Conservation (phyloP, 306 rosid species). For the Acacia melanoxylon region DNA sequence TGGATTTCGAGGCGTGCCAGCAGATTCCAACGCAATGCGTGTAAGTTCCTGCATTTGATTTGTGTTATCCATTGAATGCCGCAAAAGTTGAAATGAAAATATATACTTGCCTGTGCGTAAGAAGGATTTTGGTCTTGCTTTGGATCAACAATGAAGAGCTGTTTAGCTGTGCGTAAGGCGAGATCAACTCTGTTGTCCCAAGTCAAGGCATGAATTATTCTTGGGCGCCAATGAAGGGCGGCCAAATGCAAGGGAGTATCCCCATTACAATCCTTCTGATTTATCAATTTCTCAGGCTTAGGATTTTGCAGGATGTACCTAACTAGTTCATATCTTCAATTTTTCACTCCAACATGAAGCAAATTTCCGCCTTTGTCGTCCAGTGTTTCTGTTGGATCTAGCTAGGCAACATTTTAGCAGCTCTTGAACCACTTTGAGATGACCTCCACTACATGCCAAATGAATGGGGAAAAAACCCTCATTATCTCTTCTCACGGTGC, state of each 20-base stretch:
- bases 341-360: conserved; percentile 15
- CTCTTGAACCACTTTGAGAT: neutral
- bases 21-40: too few species aligned
- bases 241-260: conserved; percentile 44
- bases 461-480: conserved; percentile 25
- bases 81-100: too few species aligned
- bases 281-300: conserved; percentile 2
- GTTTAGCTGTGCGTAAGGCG: neutral
- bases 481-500: neutral
- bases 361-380: neutral
- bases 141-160: neutral
- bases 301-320: neutral
- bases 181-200: too few species aligned
- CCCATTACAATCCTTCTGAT: conserved; percentile 1
- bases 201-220: conserved; percentile 12
- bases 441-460: conserved; percentile 16
- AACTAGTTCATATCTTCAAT: conserved; percentile 19
- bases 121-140: too few species aligned
- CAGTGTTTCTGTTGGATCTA: conserved; percentile 11
- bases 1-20: neutral
- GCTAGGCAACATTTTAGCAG: neutral
- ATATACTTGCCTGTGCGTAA: conserved; percentile 16
- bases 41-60: conserved; percentile 9
- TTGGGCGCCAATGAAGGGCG: neutral
- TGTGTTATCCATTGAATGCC: neutral